Conservation (phyloP, 2,329 filamentous ascomycete species). For the Botrytis tulipae region DNA sequence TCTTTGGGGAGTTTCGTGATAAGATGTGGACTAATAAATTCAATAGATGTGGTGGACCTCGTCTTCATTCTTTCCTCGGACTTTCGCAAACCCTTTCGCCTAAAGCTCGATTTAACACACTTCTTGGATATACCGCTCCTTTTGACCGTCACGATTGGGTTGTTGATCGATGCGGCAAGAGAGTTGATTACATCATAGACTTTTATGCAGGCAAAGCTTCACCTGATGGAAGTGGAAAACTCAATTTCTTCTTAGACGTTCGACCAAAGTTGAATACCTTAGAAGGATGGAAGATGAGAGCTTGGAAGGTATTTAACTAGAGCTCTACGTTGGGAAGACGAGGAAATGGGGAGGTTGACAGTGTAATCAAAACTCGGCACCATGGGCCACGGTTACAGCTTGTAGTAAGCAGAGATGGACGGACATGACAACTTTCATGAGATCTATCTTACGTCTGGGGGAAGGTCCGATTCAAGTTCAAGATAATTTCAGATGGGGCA, state of each 20-base stretch:
- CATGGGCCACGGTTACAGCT: slow-evolving; percentile 84
- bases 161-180: slow-evolving; percentile 82
- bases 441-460: slow-evolving; percentile 34
- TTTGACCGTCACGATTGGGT: slow-evolving; percentile 99
- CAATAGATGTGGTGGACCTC: slow-evolving; percentile 69
- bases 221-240: slow-evolving; percentile 42
- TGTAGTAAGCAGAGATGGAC: slow-evolving; percentile 74
- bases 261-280: slow-evolving; percentile 66
- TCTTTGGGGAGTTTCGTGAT: not conserved
- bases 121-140: slow-evolving; percentile 84
- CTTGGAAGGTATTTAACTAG: slow-evolving; percentile 50
- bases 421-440: slow-evolving; percentile 74
- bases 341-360: slow-evolving; percentile 56
- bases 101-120: slow-evolving; percentile 75
- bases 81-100: slow-evolving; percentile 70
- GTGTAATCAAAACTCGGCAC: slow-evolving; percentile 79
- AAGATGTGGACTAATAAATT: not conserved
- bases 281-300: slow-evolving; percentile 68
- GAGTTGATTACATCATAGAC: slow-evolving; percentile 94
- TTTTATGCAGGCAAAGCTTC: slow-evolving; percentile 76
- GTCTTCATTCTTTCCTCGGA: slow-evolving; percentile 80
- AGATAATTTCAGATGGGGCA: not conserved
- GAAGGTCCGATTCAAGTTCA: not conserved
- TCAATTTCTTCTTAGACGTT: slow-evolving; percentile 67
- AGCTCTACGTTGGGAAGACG: slow-evolving; percentile 39